Evolutionary conservation across 306 rosid species (phyloP).

Genomic region (Lagenaria siceraria): DNA sequence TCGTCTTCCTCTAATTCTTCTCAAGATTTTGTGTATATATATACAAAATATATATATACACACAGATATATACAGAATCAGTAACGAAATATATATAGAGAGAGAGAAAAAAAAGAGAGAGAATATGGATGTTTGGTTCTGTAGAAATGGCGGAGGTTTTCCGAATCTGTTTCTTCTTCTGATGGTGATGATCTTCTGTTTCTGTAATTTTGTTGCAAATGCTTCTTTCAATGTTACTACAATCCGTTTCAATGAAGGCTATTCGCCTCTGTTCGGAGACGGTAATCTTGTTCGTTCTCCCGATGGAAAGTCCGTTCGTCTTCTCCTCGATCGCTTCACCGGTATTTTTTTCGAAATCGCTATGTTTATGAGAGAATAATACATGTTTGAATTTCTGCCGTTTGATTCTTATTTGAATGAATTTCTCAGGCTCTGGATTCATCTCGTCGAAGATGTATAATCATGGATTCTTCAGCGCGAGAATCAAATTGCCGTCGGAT

Average conservation of each 20-base stretch:
- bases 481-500: constrained; percentile 76
- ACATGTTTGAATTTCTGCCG: neutral
- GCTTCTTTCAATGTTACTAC: constrained; percentile 53
- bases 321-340: constrained; percentile 79
- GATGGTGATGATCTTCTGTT: constrained; percentile 1
- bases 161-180: constrained; percentile 3
- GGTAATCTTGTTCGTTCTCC: constrained; percentile 66
- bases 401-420: neutral
- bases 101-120: neutral
- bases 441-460: constrained; percentile 67
- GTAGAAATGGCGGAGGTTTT: constrained; percentile 16
- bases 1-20: neutral
- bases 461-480: constrained; percentile 91
- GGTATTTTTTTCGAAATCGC: constrained; percentile 23
- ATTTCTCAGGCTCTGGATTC: constrained; percentile 64
- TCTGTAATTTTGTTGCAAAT: constrained; percentile 7
- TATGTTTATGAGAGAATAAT: neutral
- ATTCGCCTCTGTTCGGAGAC: constrained; percentile 63
- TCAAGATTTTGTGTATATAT: neutral
- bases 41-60: neutral
- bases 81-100: neutral
- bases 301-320: constrained; percentile 64
- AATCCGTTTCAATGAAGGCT: constrained; percentile 59
- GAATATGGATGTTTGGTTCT: constrained; percentile 27
- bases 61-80: constrained; percentile 8